phyloP scores from a whole-genome alignment of 768 basidiomycete genomes.

The Paxillus rubicundulus region DNA sequence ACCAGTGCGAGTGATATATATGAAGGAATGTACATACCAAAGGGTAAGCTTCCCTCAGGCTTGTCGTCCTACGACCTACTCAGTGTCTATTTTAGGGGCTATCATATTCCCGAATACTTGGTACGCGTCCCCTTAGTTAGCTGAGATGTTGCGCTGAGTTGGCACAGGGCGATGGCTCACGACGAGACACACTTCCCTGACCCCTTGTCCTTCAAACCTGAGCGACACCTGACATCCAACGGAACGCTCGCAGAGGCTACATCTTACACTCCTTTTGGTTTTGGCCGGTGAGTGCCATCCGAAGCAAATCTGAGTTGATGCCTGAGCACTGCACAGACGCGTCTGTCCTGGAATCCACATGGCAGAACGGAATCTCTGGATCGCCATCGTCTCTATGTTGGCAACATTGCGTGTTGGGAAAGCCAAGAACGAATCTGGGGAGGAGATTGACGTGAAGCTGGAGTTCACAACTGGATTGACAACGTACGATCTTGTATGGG shows the following conservation, averaged over 20 bases:
- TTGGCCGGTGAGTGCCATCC: slow-evolving; percentile 22
- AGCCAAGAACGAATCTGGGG: slow-evolving; percentile 28
- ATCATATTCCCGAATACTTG: slow-evolving; percentile 26
- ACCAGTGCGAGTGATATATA: slow-evolving; percentile 23
- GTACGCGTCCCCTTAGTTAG: slow-evolving; percentile 5
- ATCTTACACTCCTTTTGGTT: slow-evolving; percentile 12
- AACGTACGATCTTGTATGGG: slow-evolving; percentile 10
- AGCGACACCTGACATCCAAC: slow-evolving; percentile 43
- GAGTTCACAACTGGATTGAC: slow-evolving; percentile 24
- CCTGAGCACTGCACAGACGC: slow-evolving; percentile 16
- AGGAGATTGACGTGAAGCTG: slow-evolving; percentile 23
- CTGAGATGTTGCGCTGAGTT: neutral
- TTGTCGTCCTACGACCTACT: neutral
- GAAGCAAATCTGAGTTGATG: neutral
- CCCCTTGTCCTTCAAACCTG: slow-evolving; percentile 52
- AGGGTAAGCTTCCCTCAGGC: slow-evolving; percentile 17
- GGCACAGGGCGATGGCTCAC: slow-evolving; percentile 44
- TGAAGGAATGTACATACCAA: slow-evolving; percentile 30
- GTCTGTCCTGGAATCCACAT: slow-evolving; percentile 35
- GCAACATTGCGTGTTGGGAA: slow-evolving; percentile 27
- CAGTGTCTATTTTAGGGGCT: slow-evolving; percentile 8
- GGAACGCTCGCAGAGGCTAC: slow-evolving; percentile 14
- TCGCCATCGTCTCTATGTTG: slow-evolving; percentile 30
- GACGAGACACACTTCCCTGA: slow-evolving; percentile 51
- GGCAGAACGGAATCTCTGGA: slow-evolving; percentile 34